Base-by-base conservation (phyloP, 805 yeast genomes). In the Starmerella apicola region DNA sequence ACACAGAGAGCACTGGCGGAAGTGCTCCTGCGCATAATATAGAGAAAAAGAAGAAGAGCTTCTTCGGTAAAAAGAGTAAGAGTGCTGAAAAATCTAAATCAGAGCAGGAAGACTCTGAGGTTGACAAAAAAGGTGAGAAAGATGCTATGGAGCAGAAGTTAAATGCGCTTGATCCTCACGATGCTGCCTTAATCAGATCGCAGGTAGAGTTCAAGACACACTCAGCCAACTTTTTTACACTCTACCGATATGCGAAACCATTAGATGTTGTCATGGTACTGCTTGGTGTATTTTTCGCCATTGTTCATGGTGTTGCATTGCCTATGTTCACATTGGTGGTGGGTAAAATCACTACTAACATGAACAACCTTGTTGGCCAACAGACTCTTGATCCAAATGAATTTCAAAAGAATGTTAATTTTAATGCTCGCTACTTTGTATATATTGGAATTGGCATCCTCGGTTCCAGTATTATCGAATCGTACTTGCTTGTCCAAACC, bases 241-340 rank as follows among this genome's bases (percentile, higher is more conserved):
- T 63, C 19, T 64, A 51, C 45, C 47, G 61, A 24, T 64, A 57
- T 45, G 64, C 67, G 5, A 51, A 52, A 22, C 40, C 44, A 15
- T 36, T 28, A 29, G 68, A 63, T 33, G 35, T 44, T 12, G 35
- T 50, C 28, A 38, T 60, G 23, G 50, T 61, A 15, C 12, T 46
- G 3, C 5, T 59, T 12, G 68, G 64, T 2, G 41, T 52, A 15
- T 40, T 53, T 18, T 48, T 54, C 36, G 52, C 68, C 1, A 49
- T 60, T 9, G 58, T 60, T 3, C 59, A 60, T 13, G 68, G 68
- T 15, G 65, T 62, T 19, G 62, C 62, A 17, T 40, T 65, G 38
- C 68, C 68, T 2, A 51, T 64, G 48, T 63, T 63, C 53, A 60
- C 64, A 16, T 44, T 64, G 34, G 63, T 66, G 6, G 61, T 65